Evolutionary conservation across 768 basidiomycete species (phyloP).

Genomic region (Xerocomellus chrysenteron): DNA sequence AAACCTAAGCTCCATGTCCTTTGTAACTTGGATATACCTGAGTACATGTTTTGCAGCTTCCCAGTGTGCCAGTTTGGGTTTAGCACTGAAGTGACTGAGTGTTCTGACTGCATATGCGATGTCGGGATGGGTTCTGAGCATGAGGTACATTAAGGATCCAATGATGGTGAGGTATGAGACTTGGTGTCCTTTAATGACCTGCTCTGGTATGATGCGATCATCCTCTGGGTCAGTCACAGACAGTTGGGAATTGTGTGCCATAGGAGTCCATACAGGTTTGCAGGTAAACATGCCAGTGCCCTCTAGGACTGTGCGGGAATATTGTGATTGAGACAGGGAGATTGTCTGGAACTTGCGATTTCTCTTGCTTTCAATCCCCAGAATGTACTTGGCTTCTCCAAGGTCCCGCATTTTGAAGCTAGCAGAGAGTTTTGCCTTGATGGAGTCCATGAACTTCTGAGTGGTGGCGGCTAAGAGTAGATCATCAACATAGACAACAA

Average conservation of each 20-base stretch:
- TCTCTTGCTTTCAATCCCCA: conserved; percentile 33
- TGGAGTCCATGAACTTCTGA: background rate
- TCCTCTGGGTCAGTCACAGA: background rate
- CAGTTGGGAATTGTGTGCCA: background rate
- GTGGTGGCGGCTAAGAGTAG: background rate
- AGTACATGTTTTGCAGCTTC: background rate
- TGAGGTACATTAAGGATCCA: conserved; percentile 1
- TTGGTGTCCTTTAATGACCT: background rate
- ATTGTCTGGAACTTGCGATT: conserved; percentile 25
- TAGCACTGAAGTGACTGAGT: background rate
- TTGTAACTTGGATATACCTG: background rate
- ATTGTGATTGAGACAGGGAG: conserved; percentile 27
- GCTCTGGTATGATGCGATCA: background rate
- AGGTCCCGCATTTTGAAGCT: conserved; percentile 4
- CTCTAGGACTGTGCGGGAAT: conserved; percentile 11
- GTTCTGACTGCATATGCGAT: background rate
- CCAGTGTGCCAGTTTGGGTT: background rate
- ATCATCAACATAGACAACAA: background rate
- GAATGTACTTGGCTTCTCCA: conserved; percentile 20
- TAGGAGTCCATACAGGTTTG: conserved; percentile 2
- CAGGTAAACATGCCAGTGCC: conserved; percentile 1
- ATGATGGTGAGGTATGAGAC: background rate
- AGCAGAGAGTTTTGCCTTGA: background rate
- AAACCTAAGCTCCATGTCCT: conserved; percentile 1
- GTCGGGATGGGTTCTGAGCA: background rate